Percentiles rank a stretch among this genome's conserved stretches.
phyloP scores from a whole-genome alignment of 2,329 filamentous ascomycete species.

The Ophiostoma populinum region DNA sequence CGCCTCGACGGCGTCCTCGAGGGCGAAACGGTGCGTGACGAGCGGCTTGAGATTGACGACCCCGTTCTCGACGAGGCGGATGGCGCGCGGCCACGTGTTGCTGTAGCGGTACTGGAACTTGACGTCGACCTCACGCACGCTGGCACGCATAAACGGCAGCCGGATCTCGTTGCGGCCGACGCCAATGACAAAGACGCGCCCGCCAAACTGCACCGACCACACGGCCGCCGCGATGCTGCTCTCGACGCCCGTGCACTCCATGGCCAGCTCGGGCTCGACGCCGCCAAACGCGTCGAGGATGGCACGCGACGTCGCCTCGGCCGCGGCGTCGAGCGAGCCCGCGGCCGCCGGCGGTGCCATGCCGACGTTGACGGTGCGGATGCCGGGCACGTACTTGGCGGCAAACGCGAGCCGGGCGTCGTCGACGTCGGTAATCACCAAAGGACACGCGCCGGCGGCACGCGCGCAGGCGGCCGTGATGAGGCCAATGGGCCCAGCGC shows the following conservation, averaged over 20 bases:
- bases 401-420: conserved; percentile 72
- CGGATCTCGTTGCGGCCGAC: conserved; percentile 92
- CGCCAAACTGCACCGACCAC: conserved; percentile 83
- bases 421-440: conserved; percentile 91
- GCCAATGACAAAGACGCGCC: conserved; percentile 92
- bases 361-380: conserved; percentile 62
- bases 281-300: conserved; percentile 52
- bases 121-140: conserved; percentile 80
- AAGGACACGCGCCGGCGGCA: conserved; percentile 75
- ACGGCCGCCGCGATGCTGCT: conserved; percentile 73
- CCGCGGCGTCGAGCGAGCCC: conserved; percentile 26
- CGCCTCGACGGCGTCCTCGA: conserved; percentile 78
- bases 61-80: conserved; percentile 69
- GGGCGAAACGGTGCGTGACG: conserved; percentile 70
- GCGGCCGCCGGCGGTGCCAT: neutral
- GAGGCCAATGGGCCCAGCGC: conserved; percentile 84
- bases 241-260: conserved; percentile 94
- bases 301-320: conserved; percentile 53
- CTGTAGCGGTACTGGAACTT: conserved; percentile 94
- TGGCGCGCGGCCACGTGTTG: conserved; percentile 92
- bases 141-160: conserved; percentile 87
- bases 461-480: conserved; percentile 71
- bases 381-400: conserved; percentile 62
- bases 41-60: conserved; percentile 66
- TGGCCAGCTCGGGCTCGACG: conserved; percentile 60